phyloP scores from a whole-genome alignment of 192 early-diverging fungal species.

The Tieghemiomyces parasiticus region DNA sequence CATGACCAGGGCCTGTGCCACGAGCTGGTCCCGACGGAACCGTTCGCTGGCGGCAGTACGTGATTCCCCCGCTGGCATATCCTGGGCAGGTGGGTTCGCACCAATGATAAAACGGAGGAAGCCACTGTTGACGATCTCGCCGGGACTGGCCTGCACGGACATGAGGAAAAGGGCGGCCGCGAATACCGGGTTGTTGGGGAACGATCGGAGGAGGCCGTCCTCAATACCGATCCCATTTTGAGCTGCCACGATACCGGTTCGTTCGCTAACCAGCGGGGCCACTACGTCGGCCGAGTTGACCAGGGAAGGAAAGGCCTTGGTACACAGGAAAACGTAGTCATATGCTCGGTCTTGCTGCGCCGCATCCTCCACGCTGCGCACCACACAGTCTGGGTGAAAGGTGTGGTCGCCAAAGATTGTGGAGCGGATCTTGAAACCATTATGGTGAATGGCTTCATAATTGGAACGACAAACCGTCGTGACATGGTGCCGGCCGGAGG shows the following conservation, averaged over 20 bases:
- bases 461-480: conserved; percentile 56
- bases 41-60: no score
- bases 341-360: conserved; percentile 26
- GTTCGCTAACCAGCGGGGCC: conserved; percentile 27
- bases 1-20: conserved; percentile 21
- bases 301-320: conserved; percentile 50
- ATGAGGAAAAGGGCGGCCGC: conserved; percentile 47
- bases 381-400: conserved; percentile 35
- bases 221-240: conserved; percentile 63
- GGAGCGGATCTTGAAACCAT: conserved; percentile 42
- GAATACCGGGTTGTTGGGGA: conserved; percentile 42
- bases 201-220: conserved; percentile 35
- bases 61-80: conserved; percentile 12
- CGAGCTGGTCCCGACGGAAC: conserved; percentile 15
- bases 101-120: conserved; percentile 26
- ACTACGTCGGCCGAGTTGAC: conserved; percentile 40
- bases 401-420: conserved; percentile 33
- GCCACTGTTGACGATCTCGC: conserved; percentile 35
- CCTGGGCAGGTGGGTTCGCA: conserved; percentile 13
- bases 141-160: conserved; percentile 34
- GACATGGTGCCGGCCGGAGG: conserved; percentile 20
- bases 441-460: conserved; percentile 30
- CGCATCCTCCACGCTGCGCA: conserved; percentile 25
- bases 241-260: conserved; percentile 43
- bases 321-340: conserved; percentile 44